Evolutionary conservation across 1,139 yeast species (phyloP), one percentile per base, ranked within the genome.

Genomic region (Sugiyamaella grinbergsii): DNA sequence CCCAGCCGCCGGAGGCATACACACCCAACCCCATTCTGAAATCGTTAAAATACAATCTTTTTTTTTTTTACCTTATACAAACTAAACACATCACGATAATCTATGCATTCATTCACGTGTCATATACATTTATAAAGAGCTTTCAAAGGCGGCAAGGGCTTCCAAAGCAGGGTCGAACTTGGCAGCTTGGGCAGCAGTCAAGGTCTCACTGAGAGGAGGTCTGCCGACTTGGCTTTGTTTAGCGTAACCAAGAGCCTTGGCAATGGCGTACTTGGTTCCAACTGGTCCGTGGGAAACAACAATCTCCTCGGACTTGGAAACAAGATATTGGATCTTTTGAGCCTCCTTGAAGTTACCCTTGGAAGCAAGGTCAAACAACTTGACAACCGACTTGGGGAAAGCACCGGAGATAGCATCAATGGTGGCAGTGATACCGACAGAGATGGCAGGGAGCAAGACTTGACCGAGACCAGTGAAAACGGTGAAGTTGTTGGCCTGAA

Each of bases 401-500:
- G 77, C 78, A 31, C 78, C 79, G 32, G 77, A 69, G 38, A 76
- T 62, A 13, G 79, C 79, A 56, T 76, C 80, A 55, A 76, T 72
- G 31, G 79, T 70, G 39, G 79, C 80, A 51, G 64, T 64, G 49
- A 69, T 63, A 16, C 78, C 78, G n/a, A 74, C 75, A 1, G 72
- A 54, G 50, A 75, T 58, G 4, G 75, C 75, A 19, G 80, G 79
- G 28, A 76, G 58, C 50, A 76, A 62, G 23, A 75, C 65, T 61
- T 76, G 79, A 20, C 80, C 80, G 33, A 76, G 63, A 5, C 80
- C 80, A n/a, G 78, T 73, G 62, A 74, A 70, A n/a, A 71, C 62
- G 45, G 66, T 56, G 65, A 76, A 76, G 57, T 72, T 69, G 55
- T 71, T 66, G 32, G 60, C 54, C 40, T 67, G 61, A 38, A 70